A percentile compares a stretch with the other conserved stretches of the same genome.
phyloP scores from a whole-genome alignment of 768 basidiomycete species.

The Agrocybe chaxingu region DNA sequence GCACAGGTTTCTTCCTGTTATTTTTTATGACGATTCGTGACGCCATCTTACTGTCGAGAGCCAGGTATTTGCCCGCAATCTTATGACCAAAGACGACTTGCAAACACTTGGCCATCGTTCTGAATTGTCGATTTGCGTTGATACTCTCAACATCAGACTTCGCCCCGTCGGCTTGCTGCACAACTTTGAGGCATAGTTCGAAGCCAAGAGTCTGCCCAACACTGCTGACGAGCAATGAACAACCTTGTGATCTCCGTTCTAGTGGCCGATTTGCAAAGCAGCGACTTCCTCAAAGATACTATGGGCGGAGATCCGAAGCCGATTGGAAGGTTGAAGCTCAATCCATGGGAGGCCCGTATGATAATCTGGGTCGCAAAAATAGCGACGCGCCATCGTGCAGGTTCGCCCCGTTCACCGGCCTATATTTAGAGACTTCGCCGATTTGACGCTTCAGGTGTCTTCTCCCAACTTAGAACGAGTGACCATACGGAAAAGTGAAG shows the following conservation, averaged over 20 bases:
- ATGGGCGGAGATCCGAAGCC: neutral
- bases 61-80: too few relatives aligned
- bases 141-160: too few relatives aligned
- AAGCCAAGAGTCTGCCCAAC: too few relatives aligned
- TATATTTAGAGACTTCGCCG: neutral
- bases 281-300: neutral
- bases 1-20: neutral
- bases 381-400: neutral
- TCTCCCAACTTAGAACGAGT: slow-evolving; percentile 3
- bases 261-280: neutral
- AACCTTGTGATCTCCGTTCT: too few relatives aligned
- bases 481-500: slow-evolving; percentile 5
- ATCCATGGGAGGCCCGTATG: neutral
- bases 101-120: too few relatives aligned
- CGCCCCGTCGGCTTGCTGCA: too few relatives aligned
- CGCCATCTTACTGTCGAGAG: too few relatives aligned
- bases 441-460: neutral
- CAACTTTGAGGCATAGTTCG: too few relatives aligned
- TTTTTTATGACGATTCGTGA: too few relatives aligned
- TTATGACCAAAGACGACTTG: too few relatives aligned
- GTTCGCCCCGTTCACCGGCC: slow-evolving; percentile 11
- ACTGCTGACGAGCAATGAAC: too few relatives aligned
- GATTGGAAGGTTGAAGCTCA: neutral
- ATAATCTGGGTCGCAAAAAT: neutral
- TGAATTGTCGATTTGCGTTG: too few relatives aligned